These are phyloP conservation scores for Nemania abortiva DNA, from an alignment of 2,329 filamentous ascomycete genomes.

Conservation along the genomic window DNA sequence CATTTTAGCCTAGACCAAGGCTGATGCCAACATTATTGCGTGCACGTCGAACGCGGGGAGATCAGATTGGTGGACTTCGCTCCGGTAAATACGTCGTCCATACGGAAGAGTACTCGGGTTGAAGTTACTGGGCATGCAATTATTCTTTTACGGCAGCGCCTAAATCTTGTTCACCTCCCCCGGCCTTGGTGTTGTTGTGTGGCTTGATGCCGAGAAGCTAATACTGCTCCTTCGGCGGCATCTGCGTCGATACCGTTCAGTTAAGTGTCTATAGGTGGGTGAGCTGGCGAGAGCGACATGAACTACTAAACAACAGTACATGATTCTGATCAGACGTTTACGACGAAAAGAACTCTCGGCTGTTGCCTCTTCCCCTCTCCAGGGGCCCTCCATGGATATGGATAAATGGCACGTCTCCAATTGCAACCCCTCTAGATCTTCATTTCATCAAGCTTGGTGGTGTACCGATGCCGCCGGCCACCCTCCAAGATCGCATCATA, in stretches of 20 bases:
- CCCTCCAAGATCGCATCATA: background rate
- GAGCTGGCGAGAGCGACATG: background rate
- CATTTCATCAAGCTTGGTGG: constrained; percentile 9
- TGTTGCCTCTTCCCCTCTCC: constrained; percentile 5
- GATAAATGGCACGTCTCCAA: constrained; percentile 36
- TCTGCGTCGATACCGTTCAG: constrained; percentile 1
- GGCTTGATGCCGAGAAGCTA: constrained; percentile 1
- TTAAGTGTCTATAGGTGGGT: background rate
- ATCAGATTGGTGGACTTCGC: constrained; percentile 33
- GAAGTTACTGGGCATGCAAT: constrained; percentile 4
- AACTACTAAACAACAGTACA: background rate
- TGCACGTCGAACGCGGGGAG: background rate
- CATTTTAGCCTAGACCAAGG: constrained; percentile 31
- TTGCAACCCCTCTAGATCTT: constrained; percentile 28
- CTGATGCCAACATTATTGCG: constrained; percentile 14
- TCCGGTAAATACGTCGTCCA: constrained; percentile 10
- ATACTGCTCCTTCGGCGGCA: background rate
- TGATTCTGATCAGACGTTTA: constrained; percentile 5
- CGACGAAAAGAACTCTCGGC: constrained; percentile 10
- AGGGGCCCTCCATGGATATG: constrained; percentile 22
- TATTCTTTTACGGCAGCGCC: constrained; percentile 14
- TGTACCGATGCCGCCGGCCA: constrained; percentile 17
- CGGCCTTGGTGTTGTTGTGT: background rate
- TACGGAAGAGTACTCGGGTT: constrained; percentile 18
- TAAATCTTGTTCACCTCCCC: constrained; percentile 7